phyloP scores from a whole-genome alignment of 768 basidiomycete species.

The Tulasnella calospora region DNA sequence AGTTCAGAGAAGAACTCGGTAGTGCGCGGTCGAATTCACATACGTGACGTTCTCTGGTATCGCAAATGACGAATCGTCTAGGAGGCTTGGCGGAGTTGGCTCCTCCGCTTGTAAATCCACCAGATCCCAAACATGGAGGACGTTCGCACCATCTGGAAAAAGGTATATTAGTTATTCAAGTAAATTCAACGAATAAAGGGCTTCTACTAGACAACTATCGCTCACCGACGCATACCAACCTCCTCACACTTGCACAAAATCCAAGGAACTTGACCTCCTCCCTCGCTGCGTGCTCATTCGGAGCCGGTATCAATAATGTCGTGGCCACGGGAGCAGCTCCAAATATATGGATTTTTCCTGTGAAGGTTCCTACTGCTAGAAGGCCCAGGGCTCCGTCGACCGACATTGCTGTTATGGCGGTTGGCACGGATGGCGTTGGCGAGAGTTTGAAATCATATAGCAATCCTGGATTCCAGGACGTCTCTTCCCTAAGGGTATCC shows the following conservation, averaged over 20 bases:
- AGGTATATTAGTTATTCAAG: not conserved
- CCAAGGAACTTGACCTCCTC: conserved; percentile 53
- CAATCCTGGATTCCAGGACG: conserved; percentile 53
- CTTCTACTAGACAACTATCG: not conserved
- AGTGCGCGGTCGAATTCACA: conserved; percentile 19
- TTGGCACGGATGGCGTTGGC: conserved; percentile 31
- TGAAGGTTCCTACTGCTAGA: conserved; percentile 70
- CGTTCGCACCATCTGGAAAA: conserved; percentile 48
- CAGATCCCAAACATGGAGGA: conserved; percentile 56
- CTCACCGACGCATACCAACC: conserved; percentile 61
- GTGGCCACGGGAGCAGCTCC: conserved; percentile 63
- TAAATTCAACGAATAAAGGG: not conserved
- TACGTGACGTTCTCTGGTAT: conserved; percentile 47
- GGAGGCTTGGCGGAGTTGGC: conserved; percentile 50
- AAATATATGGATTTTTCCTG: conserved; percentile 59
- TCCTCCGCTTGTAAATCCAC: conserved; percentile 36
- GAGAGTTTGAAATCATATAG: conserved; percentile 48
- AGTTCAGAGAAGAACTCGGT: not conserved
- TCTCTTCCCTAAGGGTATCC: conserved; percentile 48
- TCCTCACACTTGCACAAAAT: conserved; percentile 52
- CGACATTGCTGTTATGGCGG: conserved; percentile 51
- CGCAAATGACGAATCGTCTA: conserved; percentile 41
- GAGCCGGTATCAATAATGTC: conserved; percentile 46
- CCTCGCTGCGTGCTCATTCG: conserved; percentile 18
- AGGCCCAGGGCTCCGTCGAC: conserved; percentile 57